phyloP scores from a whole-genome alignment of 1,284 basidiomycete genomes.

The Leccinum cinnamomeum region DNA sequence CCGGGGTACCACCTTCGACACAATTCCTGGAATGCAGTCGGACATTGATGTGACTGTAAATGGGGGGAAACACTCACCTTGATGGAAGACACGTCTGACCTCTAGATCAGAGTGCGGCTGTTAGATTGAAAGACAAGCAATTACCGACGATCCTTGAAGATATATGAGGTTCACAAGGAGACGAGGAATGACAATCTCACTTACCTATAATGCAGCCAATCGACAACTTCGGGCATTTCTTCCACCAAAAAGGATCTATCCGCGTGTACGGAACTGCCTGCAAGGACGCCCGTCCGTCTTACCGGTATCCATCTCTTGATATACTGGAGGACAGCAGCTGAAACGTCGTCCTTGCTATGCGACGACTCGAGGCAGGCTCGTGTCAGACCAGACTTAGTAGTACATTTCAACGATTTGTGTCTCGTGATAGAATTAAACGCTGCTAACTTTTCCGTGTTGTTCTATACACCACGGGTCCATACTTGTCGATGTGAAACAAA shows the following conservation, averaged over 20 bases:
- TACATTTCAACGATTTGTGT: not conserved
- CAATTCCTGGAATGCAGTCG: conserved; percentile 53
- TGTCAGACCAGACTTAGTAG: conserved; percentile 67
- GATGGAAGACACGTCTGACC: conserved; percentile 73
- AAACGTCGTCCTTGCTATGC: conserved; percentile 54
- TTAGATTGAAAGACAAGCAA: conserved; percentile 24
- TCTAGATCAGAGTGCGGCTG: not conserved
- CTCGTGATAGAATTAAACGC: not conserved
- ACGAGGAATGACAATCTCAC: conserved; percentile 1
- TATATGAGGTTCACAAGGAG: not conserved
- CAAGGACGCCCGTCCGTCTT: conserved; percentile 61
- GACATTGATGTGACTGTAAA: not conserved
- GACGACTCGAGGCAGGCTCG: conserved; percentile 65
- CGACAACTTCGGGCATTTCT: conserved; percentile 73
- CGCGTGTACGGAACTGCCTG: conserved; percentile 80
- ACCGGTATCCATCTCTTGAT: conserved; percentile 75
- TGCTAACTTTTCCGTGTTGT: conserved; percentile 62
- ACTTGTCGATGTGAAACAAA: conserved; percentile 36
- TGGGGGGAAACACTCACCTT: conserved; percentile 48
- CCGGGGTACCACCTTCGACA: conserved; percentile 69
- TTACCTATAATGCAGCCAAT: conserved; percentile 81
- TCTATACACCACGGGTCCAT: conserved; percentile 78
- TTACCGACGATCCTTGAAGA: conserved; percentile 57
- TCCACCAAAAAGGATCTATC: conserved; percentile 71
- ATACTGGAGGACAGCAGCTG: conserved; percentile 60